These are phyloP conservation scores for Cymbopogon flexuosus DNA, from an alignment of 202 grass and related monocot species.

Conservation along the genomic window DNA sequence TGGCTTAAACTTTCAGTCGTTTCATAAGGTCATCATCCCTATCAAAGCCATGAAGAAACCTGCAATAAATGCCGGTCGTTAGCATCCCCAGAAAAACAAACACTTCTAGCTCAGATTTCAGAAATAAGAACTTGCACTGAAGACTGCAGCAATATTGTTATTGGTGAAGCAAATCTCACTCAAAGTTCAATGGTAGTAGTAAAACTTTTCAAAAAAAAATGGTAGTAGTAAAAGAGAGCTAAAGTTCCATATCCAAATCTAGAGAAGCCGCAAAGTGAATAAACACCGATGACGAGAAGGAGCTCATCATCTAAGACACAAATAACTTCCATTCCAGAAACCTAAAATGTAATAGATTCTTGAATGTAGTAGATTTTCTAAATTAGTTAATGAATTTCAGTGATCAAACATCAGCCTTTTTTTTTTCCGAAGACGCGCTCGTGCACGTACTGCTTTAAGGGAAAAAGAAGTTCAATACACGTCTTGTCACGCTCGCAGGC, in stretches of 20 bases:
- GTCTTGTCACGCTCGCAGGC: too few relatives aligned
- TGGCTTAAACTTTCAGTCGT: too few relatives aligned
- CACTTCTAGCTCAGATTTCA: background rate
- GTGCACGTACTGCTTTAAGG: too few relatives aligned
- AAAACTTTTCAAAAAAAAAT: too few relatives aligned
- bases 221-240: too few relatives aligned
- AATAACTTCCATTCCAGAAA: background rate
- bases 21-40: too few relatives aligned
- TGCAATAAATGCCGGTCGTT: background rate
- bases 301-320: background rate
- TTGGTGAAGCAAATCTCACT: background rate
- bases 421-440: too few relatives aligned
- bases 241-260: background rate
- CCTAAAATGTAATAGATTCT: too few relatives aligned
- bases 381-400: background rate
- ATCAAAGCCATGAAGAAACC: too few relatives aligned
- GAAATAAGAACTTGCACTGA: background rate
- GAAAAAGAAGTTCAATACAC: too few relatives aligned
- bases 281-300: background rate
- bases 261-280: background rate
- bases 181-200: background rate
- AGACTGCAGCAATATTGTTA: background rate
- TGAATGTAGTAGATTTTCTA: background rate
- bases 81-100: background rate
- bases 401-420: too few relatives aligned